These are phyloP conservation scores for Aspergillus bombycis DNA, from an alignment of 2,329 filamentous ascomycete species.

Conservation along the genomic window DNA sequence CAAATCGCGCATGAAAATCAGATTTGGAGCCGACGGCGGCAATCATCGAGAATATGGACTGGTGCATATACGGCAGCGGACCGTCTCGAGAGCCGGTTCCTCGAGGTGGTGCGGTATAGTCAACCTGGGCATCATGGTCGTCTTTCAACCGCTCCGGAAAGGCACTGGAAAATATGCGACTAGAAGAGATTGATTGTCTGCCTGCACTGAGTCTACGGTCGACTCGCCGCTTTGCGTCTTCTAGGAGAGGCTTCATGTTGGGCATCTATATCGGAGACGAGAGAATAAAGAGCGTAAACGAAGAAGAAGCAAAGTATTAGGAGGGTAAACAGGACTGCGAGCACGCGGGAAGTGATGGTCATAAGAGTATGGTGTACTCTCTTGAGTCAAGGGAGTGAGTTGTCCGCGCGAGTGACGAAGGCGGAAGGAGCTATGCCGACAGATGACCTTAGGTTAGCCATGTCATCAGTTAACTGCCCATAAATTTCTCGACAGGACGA, in stretches of 20 bases:
- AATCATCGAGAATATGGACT: slow-evolving; percentile 91
- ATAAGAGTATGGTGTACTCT: slow-evolving; percentile 9
- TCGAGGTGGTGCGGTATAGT: slow-evolving; percentile 60
- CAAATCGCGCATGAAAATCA: slow-evolving; percentile 80
- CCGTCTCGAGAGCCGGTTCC: slow-evolving; percentile 41
- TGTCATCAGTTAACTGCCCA: background rate
- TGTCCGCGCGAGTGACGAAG: slow-evolving; percentile 16
- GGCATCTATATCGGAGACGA: slow-evolving; percentile 4
- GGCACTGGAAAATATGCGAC: slow-evolving; percentile 51
- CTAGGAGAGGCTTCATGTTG: slow-evolving; percentile 40
- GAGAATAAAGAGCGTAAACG: slow-evolving; percentile 5
- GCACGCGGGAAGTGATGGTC: slow-evolving; percentile 16
- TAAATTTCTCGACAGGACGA: background rate
- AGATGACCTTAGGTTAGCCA: slow-evolving; percentile 19
- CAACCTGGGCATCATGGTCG: slow-evolving; percentile 63
- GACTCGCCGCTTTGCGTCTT: slow-evolving; percentile 47
- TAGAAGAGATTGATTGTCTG: slow-evolving; percentile 46
- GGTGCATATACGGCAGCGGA: slow-evolving; percentile 74
- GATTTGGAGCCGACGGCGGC: slow-evolving; percentile 81
- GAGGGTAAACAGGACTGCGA: background rate
- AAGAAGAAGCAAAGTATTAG: background rate
- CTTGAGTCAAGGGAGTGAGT: slow-evolving; percentile 12
- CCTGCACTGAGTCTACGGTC: slow-evolving; percentile 45
- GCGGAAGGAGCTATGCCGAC: slow-evolving; percentile 8
- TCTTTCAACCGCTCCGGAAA: slow-evolving; percentile 62